Conservation (phyloP, 768 basidiomycete species). For the Tricholoma sp. region DNA sequence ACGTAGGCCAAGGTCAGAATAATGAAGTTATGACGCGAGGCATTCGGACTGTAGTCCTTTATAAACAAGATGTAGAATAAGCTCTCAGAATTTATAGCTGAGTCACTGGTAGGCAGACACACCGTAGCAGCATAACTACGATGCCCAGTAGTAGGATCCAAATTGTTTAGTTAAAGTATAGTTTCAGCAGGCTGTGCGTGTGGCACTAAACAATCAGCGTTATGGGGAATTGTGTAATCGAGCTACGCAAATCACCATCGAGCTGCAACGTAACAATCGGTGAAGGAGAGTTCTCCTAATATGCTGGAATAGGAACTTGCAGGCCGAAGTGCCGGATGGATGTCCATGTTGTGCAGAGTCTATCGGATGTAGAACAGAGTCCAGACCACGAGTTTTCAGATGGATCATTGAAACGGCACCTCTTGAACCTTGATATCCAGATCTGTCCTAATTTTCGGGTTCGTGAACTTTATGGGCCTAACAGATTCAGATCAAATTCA, state of each 20-base stretch:
- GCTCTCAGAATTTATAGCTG: not conserved
- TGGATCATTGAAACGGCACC: not conserved
- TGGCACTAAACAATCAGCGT: not conserved
- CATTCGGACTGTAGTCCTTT: not conserved
- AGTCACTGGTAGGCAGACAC: not conserved
- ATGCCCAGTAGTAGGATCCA: not conserved
- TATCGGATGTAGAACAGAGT: not conserved
- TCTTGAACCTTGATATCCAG: not conserved
- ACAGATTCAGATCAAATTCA: not conserved
- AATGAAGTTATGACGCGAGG: not conserved
- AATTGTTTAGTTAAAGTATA: not conserved
- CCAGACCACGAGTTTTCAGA: too few relatives aligned
- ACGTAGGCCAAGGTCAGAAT: conserved; percentile 2
- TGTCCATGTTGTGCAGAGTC: not conserved
- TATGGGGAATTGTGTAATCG: not conserved
- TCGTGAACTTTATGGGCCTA: not conserved
- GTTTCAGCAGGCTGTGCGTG: not conserved
- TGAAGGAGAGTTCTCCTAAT: not conserved
- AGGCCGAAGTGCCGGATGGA: not conserved
- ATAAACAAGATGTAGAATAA: not conserved
- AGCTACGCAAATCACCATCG: not conserved
- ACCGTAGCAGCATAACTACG: not conserved
- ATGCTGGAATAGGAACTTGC: not conserved
- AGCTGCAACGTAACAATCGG: not conserved
- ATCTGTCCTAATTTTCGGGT: not conserved